Percentiles rank a stretch among this genome's conserved stretches.
These are phyloP conservation scores for Neurospora sp. DNA, from an alignment of 495 filamentous ascomycete species.

Conservation along the genomic window DNA sequence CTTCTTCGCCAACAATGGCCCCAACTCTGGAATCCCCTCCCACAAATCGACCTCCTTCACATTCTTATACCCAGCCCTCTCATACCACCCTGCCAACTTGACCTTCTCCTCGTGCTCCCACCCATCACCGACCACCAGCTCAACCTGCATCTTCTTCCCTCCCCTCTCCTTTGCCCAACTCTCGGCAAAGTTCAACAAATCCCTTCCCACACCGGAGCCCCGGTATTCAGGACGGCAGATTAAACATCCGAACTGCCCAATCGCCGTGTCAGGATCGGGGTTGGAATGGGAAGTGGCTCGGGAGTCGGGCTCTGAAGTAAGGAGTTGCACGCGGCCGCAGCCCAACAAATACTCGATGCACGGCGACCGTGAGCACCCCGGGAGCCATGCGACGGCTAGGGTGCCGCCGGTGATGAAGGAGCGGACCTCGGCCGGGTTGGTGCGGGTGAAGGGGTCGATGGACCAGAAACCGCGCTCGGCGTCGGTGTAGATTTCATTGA, in stretches of 20 bases:
- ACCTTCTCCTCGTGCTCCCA: constrained; percentile 1
- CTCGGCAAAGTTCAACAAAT: neutral
- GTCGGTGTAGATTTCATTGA: constrained; percentile 1
- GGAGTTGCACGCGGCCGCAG: neutral
- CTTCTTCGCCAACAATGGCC: neutral
- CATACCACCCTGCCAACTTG: constrained; percentile 1
- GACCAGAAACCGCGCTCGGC: constrained; percentile 1
- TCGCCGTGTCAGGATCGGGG: neutral
- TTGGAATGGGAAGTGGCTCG: neutral
- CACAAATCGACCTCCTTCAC: neutral
- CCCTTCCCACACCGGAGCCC: neutral
- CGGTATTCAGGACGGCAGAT: neutral
- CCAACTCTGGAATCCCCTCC: neutral
- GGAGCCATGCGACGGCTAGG: neutral
- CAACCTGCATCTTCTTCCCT: constrained; percentile 1
- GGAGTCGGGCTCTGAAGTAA: neutral
- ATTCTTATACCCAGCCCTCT: neutral
- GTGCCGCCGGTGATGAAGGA: neutral
- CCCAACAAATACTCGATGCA: neutral
- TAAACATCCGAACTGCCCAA: neutral
- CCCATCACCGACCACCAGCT: neutral
- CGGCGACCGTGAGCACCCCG: neutral
- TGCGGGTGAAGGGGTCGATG: neutral
- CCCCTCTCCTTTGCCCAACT: neutral
- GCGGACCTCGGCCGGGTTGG: neutral